These are phyloP conservation scores for Leishmania arabica DNA, from an alignment of 208 protist species.

Conservation along the genomic window DNA sequence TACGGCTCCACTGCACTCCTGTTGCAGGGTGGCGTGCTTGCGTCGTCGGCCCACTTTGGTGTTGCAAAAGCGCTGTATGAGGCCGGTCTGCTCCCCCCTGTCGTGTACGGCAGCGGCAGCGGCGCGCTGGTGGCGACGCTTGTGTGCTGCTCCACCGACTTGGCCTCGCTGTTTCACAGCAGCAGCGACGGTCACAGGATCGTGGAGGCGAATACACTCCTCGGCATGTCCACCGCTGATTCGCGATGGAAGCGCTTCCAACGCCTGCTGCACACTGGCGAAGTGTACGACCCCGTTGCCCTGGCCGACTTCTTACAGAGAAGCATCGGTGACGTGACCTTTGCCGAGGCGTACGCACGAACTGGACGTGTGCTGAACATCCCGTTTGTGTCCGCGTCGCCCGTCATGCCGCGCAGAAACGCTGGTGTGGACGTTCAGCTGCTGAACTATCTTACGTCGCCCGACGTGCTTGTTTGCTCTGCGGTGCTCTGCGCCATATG, in stretches of 20 bases:
- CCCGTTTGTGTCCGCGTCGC: conserved; percentile 34
- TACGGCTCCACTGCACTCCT: conserved; percentile 68
- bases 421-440: conserved; percentile 29
- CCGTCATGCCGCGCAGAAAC: conserved; percentile 11
- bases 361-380: conserved; percentile 87
- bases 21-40: conserved; percentile 56
- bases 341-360: conserved; percentile 75
- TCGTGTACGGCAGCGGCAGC: conserved; percentile 66
- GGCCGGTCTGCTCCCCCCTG: conserved; percentile 50
- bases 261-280: conserved; percentile 40
- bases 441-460: conserved; percentile 81
- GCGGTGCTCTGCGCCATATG: conserved; percentile 42
- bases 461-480: conserved; percentile 70
- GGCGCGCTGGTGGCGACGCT: conserved; percentile 71
- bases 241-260: conserved; percentile 20
- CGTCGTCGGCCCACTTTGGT: conserved; percentile 69
- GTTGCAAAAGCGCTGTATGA: conserved; percentile 71
- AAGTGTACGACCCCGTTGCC: conserved; percentile 57
- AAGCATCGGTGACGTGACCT: conserved; percentile 77
- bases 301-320: conserved; percentile 55
- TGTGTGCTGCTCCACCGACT: conserved; percentile 55
- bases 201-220: conserved; percentile 6
- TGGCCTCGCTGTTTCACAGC: conserved; percentile 16
- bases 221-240: neutral
- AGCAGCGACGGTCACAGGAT: neutral